Evolutionary conservation across 805 yeast genomes (phyloP).

Genomic region (Candida ortonii): DNA sequence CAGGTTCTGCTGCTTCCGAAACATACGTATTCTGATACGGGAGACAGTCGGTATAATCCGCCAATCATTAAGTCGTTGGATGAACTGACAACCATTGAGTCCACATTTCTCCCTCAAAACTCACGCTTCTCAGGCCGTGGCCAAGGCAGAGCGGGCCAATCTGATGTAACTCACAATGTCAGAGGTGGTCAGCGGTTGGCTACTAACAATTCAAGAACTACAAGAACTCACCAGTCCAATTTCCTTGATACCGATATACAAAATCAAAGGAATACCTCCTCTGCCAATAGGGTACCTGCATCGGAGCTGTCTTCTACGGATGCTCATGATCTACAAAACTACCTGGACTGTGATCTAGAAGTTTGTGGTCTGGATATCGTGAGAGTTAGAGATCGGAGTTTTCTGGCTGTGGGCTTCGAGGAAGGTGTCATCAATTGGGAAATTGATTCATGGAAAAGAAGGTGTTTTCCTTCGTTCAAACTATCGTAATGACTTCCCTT

Average conservation of each 20-base stretch:
- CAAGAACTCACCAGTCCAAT: too few relatives aligned
- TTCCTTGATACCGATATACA: too few relatives aligned
- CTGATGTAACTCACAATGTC: too few relatives aligned
- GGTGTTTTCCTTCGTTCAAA: slow-evolving; percentile 57
- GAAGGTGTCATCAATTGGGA: slow-evolving; percentile 71
- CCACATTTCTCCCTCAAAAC: slow-evolving; percentile 1
- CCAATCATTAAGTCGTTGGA: slow-evolving; percentile 30
- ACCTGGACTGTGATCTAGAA: slow-evolving; percentile 35
- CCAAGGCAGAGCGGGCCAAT: too few relatives aligned
- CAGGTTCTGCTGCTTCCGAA: slow-evolving; percentile 71
- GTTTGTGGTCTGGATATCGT: slow-evolving; percentile 63
- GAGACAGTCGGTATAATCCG: slow-evolving; percentile 23
- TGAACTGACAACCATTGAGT: slow-evolving; percentile 22
- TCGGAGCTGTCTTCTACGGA: too few relatives aligned
- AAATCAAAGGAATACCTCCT: too few relatives aligned
- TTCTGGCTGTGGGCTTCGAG: slow-evolving; percentile 59
- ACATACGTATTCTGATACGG: slow-evolving; percentile 11
- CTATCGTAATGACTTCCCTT: slow-evolving; percentile 31
- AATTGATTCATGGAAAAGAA: slow-evolving; percentile 60
- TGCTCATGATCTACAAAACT: too few relatives aligned
- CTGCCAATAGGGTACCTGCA: too few relatives aligned
- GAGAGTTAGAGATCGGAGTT: slow-evolving; percentile 41
- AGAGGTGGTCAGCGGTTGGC: too few relatives aligned
- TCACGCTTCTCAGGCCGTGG: too few relatives aligned
- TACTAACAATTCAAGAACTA: too few relatives aligned